These are phyloP conservation scores for Colletotrichum falcatum DNA, from an alignment of 2,329 filamentous ascomycete genomes.

Conservation along the genomic window DNA sequence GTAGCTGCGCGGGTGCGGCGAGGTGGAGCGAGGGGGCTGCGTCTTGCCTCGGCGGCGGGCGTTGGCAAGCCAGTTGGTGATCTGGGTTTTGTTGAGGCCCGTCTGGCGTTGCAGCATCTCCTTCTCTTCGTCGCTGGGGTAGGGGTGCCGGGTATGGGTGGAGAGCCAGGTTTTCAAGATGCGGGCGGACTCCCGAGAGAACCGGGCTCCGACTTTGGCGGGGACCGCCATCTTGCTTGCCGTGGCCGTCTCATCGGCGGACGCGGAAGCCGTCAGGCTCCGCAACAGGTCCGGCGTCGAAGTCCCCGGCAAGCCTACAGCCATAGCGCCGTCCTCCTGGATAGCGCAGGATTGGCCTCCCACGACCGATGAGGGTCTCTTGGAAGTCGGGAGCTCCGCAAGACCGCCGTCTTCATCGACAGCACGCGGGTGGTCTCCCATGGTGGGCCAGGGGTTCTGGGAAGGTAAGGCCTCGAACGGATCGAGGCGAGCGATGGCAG, in stretches of 20 bases:
- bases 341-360: conserved; percentile 46
- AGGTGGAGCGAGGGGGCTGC: conserved; percentile 73
- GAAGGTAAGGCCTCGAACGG: conserved; percentile 45
- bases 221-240: conserved; percentile 47
- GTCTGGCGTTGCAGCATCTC: conserved; percentile 82
- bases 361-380: conserved; percentile 42
- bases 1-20: conserved; percentile 73
- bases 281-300: conserved; percentile 45
- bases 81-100: conserved; percentile 84
- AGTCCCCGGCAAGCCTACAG: conserved; percentile 38
- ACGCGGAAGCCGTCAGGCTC: conserved; percentile 42
- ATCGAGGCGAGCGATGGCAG: conserved; percentile 15
- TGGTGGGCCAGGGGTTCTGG: conserved; percentile 43
- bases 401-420: conserved; percentile 39
- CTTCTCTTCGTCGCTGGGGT: conserved; percentile 89
- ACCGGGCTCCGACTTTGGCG: conserved; percentile 78
- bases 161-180: conserved; percentile 88
- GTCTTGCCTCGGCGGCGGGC: conserved; percentile 86
- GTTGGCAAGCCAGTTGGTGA: conserved; percentile 93
- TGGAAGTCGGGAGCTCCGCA: conserved; percentile 48
- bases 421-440: conserved; percentile 47
- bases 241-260: conserved; percentile 43
- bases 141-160: conserved; percentile 83
- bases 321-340: conserved; percentile 51
- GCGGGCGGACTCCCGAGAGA: conserved; percentile 83